Conservation (phyloP, 768 basidiomycete genomes). For the Amanita fuliginea region DNA sequence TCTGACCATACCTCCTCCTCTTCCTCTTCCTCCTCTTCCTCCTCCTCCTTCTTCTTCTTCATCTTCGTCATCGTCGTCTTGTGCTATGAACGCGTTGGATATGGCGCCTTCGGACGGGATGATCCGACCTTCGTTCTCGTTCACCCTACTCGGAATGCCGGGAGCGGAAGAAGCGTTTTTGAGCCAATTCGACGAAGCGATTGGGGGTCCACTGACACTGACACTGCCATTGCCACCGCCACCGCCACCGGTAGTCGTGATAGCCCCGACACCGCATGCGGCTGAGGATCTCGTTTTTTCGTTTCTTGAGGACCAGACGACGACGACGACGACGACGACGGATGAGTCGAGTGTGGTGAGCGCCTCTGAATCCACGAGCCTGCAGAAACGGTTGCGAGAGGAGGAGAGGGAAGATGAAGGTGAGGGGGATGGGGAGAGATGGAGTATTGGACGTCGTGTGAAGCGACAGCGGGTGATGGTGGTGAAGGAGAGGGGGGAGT, state of each 20-base stretch:
- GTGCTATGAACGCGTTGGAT: too few relatives aligned
- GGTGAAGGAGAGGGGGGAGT: not conserved
- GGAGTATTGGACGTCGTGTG: not conserved
- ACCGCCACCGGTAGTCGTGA: too few relatives aligned
- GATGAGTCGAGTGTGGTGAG: too few relatives aligned
- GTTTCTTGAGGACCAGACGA: not conserved
- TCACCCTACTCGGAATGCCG: not conserved
- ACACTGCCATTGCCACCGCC: too few relatives aligned
- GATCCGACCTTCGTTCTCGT: not conserved
- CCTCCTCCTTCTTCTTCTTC: too few relatives aligned
- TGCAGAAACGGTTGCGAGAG: not conserved
- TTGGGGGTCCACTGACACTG: too few relatives aligned
- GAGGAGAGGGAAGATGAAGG: not conserved
- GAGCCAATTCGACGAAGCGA: not conserved
- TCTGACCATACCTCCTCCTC: too few relatives aligned
- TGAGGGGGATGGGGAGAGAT: not conserved
- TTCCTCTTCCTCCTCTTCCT: too few relatives aligned
- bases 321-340: too few relatives aligned
- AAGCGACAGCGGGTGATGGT: conserved; percentile 1
- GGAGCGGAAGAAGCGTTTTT: conserved; percentile 2
- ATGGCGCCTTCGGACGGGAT: not conserved
- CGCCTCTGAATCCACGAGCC: too few relatives aligned
- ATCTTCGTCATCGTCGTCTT: too few relatives aligned
- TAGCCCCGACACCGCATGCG: too few relatives aligned
- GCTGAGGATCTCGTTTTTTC: not conserved